phyloP scores from a whole-genome alignment of 1,284 basidiomycete genomes.

The Trametes pubescens region DNA sequence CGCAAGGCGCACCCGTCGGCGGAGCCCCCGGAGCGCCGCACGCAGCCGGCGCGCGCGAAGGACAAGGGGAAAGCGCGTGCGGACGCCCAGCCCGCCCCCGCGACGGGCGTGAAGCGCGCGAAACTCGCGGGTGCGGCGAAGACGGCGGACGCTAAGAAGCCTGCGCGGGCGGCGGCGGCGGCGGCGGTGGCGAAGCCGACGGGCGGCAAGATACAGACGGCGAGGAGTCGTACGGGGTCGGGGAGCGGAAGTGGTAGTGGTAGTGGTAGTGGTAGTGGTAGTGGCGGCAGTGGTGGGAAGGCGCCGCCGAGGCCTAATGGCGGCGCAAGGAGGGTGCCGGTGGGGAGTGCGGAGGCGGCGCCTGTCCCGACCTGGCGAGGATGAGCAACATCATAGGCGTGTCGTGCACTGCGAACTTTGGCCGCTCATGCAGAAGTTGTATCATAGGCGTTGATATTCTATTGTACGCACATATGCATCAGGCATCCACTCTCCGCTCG shows the following conservation, averaged over 20 bases:
- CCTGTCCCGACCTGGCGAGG: constrained; percentile 46
- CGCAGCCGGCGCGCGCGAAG: constrained; percentile 39
- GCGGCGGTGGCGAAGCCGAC: constrained; percentile 13
- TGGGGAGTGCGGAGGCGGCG: constrained; percentile 66
- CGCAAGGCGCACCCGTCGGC: constrained; percentile 30
- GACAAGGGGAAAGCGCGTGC: constrained; percentile 49
- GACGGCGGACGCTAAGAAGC: constrained; percentile 4
- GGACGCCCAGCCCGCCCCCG: constrained; percentile 19
- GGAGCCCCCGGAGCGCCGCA: constrained; percentile 5
- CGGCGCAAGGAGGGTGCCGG: constrained; percentile 62
- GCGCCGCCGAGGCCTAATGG: constrained; percentile 38
- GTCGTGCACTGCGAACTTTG: no score
- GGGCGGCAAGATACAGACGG: constrained; percentile 4
- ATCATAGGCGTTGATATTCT: no score
- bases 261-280: constrained; percentile 8
- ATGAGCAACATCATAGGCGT: no score
- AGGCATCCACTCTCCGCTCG: no score
- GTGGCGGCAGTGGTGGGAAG: constrained; percentile 18
- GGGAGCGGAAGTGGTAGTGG: constrained; percentile 5
- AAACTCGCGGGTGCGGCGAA: constrained; percentile 29
- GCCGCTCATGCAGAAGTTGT: no score
- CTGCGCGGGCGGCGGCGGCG: constrained; percentile 9
- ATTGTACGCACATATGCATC: no score
- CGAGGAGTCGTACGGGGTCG: constrained; percentile 3
- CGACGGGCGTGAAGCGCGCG: constrained; percentile 38